Base-by-base conservation (phyloP, 140 eudicot genomes). In the Oenanthe javanica region DNA sequence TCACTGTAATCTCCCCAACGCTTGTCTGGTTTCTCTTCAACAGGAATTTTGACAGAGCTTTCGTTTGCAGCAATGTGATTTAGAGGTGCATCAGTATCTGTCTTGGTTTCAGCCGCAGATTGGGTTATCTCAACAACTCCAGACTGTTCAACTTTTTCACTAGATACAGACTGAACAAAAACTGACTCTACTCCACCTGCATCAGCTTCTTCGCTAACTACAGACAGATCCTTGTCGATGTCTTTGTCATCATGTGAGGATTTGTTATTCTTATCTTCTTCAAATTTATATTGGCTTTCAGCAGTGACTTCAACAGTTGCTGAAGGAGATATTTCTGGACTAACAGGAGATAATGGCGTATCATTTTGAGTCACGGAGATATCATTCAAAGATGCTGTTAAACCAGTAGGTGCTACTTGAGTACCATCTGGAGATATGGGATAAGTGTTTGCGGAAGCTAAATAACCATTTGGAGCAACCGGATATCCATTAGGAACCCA, bases 1-100 rank as follows among this genome's bases (percentile, higher is more conserved):
- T 93, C 98, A 61, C 94, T 88, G 84, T 89, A 89, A 84, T 93
- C 97, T 71, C 95, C 98, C 97, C 97, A 93, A 40, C 89, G 78
- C 86, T 93, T 90, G 45, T 84, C 77, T 63, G 87, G 77, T 61
- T 87, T 85, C 80, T 84, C 90, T 55, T 87, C 88, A 11, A 51
- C 76, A 10, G 77, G 75, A 52, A 77, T 42, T 18, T 54, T 55
- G 78, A 79, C 38, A 47, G 76, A 64, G 67, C n/a, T 82, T 71
- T 81, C 85, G 21, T 77, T 78, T 50, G 80, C 18, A 13, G 82
- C 72, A 69, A 70, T 42, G 73, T 79, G 85, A 21, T 77, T 38
- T 79, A 40, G 19, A 48, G 79, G 84, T 36, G 79, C 74, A 57
- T 15, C 86, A 18, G 81, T 61, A 45, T 81, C 87, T 48, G 69